phyloP scores from a whole-genome alignment of 441 rosid genomes.

The Adansonia rubrostipa region DNA sequence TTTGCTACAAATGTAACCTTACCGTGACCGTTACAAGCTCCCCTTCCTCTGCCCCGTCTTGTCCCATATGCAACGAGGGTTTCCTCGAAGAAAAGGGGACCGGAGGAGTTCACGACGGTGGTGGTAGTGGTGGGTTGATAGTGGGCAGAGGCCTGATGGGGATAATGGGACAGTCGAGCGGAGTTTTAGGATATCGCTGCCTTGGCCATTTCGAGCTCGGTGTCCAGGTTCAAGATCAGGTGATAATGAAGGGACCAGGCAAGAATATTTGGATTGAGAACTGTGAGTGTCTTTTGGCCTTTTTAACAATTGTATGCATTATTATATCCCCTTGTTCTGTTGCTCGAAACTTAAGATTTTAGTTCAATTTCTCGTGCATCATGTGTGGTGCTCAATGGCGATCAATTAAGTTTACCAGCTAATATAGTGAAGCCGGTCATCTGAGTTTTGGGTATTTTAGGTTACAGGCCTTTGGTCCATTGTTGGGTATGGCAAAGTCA shows the following conservation, averaged over 20 bases:
- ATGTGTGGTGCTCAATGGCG: neutral
- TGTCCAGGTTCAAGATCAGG: slow-evolving; percentile 40
- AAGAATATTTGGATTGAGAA: slow-evolving; percentile 29
- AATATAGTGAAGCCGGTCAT: neutral
- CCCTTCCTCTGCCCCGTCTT: slow-evolving; percentile 55
- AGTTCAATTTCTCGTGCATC: neutral
- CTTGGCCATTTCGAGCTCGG: slow-evolving; percentile 49
- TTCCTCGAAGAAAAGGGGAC: slow-evolving; percentile 62
- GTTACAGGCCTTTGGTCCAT: slow-evolving; percentile 8
- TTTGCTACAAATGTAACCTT: slow-evolving; percentile 66
- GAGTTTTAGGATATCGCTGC: slow-evolving; percentile 61
- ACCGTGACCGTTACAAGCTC: slow-evolving; percentile 52
- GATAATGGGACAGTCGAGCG: slow-evolving; percentile 40
- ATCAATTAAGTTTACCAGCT: neutral
- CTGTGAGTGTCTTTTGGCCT: slow-evolving; percentile 10
- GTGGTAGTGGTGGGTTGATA: slow-evolving; percentile 15
- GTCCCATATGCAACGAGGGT: slow-evolving; percentile 66
- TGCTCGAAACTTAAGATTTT: neutral
- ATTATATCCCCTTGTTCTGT: neutral
- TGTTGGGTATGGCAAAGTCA: neutral
- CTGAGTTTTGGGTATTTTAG: neutral
- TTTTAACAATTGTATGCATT: neutral
- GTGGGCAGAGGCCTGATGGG: slow-evolving; percentile 31
- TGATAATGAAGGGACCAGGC: slow-evolving; percentile 32
- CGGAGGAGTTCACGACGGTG: slow-evolving; percentile 25